Base-by-base conservation (phyloP, 1,284 basidiomycete species). In the Salmacisia buchloeana region DNA sequence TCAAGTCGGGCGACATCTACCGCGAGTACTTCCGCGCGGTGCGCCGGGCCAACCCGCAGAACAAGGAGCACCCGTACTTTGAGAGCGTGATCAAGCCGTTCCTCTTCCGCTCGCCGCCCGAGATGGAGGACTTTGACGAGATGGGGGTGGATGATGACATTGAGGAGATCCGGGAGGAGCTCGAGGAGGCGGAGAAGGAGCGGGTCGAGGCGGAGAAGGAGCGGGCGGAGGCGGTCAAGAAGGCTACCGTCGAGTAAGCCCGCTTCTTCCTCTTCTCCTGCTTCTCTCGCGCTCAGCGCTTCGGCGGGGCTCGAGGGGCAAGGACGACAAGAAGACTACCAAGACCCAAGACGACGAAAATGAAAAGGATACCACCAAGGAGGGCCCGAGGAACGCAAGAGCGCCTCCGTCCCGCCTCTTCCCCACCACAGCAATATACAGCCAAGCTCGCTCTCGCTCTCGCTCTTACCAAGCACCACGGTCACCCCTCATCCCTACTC, bases 71-170 rank as follows among this genome's bases (percentile, higher is more conserved):
- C 75, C 82, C 83, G 43, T 84, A 85, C 81, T 85, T 85, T 70
- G 81, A 83, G 61, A 75, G 82, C 36, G 80, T 85, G 61, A 84
- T 85, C 77, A 82, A 82, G 74, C 84, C 84, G 5, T 78, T 85
- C 54, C 77, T 85, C 63, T 81, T 83, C 63, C 80, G 85, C 62
- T 64, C 79, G 63, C 68, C 76, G n/a, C 69, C 79, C 62, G 81
- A 82, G 59, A 69, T 77, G 34, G 79, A 80, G 64, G 78, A 80
- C 68, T 71, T 69, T n/a, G 73, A 74, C 61, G 79, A 79, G 45
- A 81, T 82, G 58, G 83, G 83, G 67, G 76, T 83, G 36, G 84
- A 83, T 64, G 79, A 78, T 38, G 83, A 82, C 68, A 83, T 85
- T 60, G 69, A 77, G 62, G 77, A 78, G 68, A 79, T 78, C 64